phyloP scores from a whole-genome alignment of 2,329 filamentous ascomycete species.

The Fonsecaea multimorphosa region DNA sequence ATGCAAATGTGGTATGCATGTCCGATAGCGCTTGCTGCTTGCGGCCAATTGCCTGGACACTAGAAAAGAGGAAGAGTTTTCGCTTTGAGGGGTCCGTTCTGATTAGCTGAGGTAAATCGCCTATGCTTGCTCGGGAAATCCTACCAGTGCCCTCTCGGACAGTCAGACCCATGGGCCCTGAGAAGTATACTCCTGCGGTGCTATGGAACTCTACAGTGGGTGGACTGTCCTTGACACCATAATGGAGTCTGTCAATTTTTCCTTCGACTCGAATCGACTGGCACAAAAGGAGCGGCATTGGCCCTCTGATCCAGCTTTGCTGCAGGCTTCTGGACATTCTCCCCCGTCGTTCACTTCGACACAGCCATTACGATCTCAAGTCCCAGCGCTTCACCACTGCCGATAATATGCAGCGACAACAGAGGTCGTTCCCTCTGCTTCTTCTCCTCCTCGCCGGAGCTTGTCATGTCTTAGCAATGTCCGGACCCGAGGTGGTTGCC shows the following conservation, averaged over 20 bases:
- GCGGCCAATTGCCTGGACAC: not conserved
- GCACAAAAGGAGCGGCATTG: slow-evolving; percentile 3
- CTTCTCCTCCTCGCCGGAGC: not conserved
- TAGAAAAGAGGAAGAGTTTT: not conserved
- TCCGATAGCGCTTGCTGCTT: not conserved
- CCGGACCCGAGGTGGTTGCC: not conserved
- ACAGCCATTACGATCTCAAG: not conserved
- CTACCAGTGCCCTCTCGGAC: not conserved
- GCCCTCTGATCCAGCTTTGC: not conserved
- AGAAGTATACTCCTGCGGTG: not conserved
- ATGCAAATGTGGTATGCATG: not conserved
- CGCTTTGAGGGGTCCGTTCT: not conserved
- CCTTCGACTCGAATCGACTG: not conserved
- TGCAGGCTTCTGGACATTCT: not conserved
- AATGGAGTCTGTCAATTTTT: not conserved
- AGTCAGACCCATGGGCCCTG: not conserved
- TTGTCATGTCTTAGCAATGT: not conserved
- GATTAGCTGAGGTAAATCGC: not conserved
- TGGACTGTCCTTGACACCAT: not conserved
- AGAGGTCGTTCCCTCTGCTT: not conserved
- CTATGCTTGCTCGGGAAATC: not conserved
- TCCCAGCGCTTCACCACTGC: not conserved
- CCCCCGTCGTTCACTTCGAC: not conserved
- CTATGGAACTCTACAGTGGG: not conserved
- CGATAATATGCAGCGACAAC: not conserved